These are phyloP conservation scores for Ustulina deusta DNA, from an alignment of 2,329 filamentous ascomycete species.

Conservation along the genomic window DNA sequence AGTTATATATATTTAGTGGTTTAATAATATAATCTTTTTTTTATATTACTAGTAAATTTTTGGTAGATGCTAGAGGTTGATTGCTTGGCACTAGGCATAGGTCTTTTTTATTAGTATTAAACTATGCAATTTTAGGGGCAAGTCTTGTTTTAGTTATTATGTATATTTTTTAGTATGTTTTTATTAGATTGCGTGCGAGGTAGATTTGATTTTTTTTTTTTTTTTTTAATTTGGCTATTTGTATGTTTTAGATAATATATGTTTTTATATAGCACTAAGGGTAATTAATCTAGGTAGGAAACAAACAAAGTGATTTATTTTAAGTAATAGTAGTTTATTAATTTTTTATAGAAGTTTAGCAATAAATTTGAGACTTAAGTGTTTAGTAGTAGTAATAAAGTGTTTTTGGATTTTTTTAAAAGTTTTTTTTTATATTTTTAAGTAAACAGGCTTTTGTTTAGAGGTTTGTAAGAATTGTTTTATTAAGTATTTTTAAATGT, in stretches of 20 bases:
- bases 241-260: constrained; percentile 77
- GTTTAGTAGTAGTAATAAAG: constrained; percentile 84
- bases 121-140: constrained; percentile 90
- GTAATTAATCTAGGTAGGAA: constrained; percentile 96
- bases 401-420: constrained; percentile 87
- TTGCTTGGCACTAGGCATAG: constrained; percentile 64
- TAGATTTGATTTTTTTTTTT: constrained; percentile 86
- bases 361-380: constrained; percentile 82
- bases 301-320: constrained; percentile 97
- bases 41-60: constrained; percentile 69
- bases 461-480: constrained; percentile 96
- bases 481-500: constrained; percentile 79
- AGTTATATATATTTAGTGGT: constrained; percentile 81
- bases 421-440: constrained; percentile 89
- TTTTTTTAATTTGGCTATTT: constrained; percentile 77
- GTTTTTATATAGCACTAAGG: constrained; percentile 81
- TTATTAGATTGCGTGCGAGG: constrained; percentile 87
- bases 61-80: constrained; percentile 61
- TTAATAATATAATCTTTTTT: constrained; percentile 82
- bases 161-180: constrained; percentile 96
- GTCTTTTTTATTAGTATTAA: constrained; percentile 76
- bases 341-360: constrained; percentile 85
- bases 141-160: constrained; percentile 85
- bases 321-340: constrained; percentile 74
- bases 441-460: constrained; percentile 83